Percentiles rank a stretch among this genome's conserved stretches.
phyloP scores from a whole-genome alignment of 73 alveolate genomes.

The Tetrahymena malaccensis region DNA sequence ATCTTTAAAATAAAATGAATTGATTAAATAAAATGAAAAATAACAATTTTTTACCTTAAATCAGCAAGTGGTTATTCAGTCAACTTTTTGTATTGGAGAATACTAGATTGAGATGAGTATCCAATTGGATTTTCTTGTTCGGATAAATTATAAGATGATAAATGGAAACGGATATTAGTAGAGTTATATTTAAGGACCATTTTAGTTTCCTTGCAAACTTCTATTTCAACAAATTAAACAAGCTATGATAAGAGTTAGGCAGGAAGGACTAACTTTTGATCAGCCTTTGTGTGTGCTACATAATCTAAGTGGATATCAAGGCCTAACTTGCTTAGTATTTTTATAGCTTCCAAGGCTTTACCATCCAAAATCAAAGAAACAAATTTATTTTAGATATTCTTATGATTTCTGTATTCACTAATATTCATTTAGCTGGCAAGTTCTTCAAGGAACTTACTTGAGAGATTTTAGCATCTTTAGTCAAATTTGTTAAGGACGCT shows the following conservation, averaged over 20 bases:
- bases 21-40: not conserved
- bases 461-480: not conserved
- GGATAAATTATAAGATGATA: not conserved
- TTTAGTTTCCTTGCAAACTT: constrained; percentile 64
- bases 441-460: not conserved
- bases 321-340: constrained; percentile 52
- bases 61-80: constrained; percentile 18
- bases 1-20: not conserved
- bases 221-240: constrained; percentile 53
- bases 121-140: constrained; percentile 12
- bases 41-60: constrained; percentile 36
- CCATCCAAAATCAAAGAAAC: not conserved
- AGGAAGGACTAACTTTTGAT: constrained; percentile 4
- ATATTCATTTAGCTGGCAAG: not conserved
- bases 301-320: constrained; percentile 61
- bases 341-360: constrained; percentile 22
- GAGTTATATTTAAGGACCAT: constrained; percentile 47
- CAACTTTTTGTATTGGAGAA: not conserved
- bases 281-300: constrained; percentile 21
- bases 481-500: not conserved
- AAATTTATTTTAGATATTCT: not conserved
- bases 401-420: not conserved
- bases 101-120: constrained; percentile 7
- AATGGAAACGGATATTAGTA: constrained; percentile 41
- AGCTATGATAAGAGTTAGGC: not conserved